Evolutionary conservation across 1,284 basidiomycete species (phyloP).

Genomic region (Cerrena zonata): DNA sequence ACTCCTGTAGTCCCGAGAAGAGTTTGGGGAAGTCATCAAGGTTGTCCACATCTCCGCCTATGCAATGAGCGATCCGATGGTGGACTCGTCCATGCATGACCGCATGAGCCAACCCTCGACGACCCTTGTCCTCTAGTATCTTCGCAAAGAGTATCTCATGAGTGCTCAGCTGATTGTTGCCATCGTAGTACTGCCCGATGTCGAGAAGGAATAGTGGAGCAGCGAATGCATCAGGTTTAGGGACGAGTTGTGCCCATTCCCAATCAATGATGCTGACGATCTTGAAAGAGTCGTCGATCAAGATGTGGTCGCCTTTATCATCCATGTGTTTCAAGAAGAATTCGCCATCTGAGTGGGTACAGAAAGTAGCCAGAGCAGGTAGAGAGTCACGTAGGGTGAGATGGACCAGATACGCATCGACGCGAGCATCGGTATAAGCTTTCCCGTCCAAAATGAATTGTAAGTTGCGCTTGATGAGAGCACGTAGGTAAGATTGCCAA

Average conservation of each 20-base stretch:
- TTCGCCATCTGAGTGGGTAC: not conserved
- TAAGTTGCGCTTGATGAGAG: conserved; percentile 3
- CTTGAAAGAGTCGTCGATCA: conserved; percentile 22
- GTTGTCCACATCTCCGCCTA: not conserved
- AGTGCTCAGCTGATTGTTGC: conserved; percentile 8
- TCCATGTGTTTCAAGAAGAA: conserved; percentile 28
- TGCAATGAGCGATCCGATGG: not conserved
- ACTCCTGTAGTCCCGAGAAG: not conserved
- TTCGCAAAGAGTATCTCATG: conserved; percentile 6
- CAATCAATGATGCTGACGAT: conserved; percentile 27
- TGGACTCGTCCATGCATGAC: conserved; percentile 3
- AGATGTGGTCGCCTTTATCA: conserved; percentile 25
- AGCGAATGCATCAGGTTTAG: conserved; percentile 18
- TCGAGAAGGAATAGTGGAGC: conserved; percentile 9
- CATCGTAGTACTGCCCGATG: conserved; percentile 8
- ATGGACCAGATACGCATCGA: conserved; percentile 16
- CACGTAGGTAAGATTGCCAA: conserved; percentile 3
- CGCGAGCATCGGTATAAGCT: conserved; percentile 5
- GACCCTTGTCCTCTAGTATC: conserved; percentile 6
- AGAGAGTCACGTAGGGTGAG: conserved; percentile 13
- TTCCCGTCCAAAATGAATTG: conserved; percentile 7
- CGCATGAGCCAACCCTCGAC: conserved; percentile 5
- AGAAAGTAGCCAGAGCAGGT: not conserved
- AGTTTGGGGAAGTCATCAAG: not conserved
- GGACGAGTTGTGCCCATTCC: conserved; percentile 23